Conservation (phyloP, 371 early-diverging fungal species). For the Lichtheimia ornata region DNA sequence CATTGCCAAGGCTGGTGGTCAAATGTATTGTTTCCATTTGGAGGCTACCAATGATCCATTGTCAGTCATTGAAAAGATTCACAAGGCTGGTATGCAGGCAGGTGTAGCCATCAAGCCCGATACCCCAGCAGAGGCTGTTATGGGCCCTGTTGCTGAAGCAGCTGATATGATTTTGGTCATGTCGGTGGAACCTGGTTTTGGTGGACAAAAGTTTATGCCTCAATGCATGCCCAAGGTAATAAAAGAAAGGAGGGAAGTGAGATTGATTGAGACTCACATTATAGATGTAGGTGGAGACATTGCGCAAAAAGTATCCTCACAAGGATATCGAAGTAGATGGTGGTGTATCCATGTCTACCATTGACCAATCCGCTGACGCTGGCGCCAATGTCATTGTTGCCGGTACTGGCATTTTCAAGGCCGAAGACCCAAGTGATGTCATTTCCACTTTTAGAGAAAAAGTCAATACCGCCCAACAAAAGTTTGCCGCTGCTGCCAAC, state of each 20-base stretch:
- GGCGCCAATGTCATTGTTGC: slow-evolving; percentile 99
- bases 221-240: slow-evolving; percentile 85
- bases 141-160: slow-evolving; percentile 62
- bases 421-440: slow-evolving; percentile 70
- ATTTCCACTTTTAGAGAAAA: slow-evolving; percentile 71
- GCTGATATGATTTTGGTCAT: slow-evolving; percentile 95
- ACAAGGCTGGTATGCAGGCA: slow-evolving; percentile 87
- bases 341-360: slow-evolving; percentile 87
- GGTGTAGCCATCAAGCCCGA: slow-evolving; percentile 95
- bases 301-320: slow-evolving; percentile 82
- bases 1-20: slow-evolving; percentile 93
- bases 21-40: slow-evolving; percentile 90
- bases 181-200: slow-evolving; percentile 99
- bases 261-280: not conserved
- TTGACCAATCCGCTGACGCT: slow-evolving; percentile 84
- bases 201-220: slow-evolving; percentile 93
- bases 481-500: slow-evolving; percentile 4
- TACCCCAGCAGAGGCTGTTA: slow-evolving; percentile 80
- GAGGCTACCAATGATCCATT: slow-evolving; percentile 86
- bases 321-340: slow-evolving; percentile 98
- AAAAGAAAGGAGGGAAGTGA: not conserved
- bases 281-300: slow-evolving; percentile 38
- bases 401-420: slow-evolving; percentile 94
- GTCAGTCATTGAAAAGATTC: slow-evolving; percentile 78
- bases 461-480: slow-evolving; percentile 59